A percentile compares a stretch with the other conserved stretches of the same genome.
Evolutionary conservation across 2,329 filamentous ascomycete species (phyloP).

Genomic region (Penicillium sp.): DNA sequence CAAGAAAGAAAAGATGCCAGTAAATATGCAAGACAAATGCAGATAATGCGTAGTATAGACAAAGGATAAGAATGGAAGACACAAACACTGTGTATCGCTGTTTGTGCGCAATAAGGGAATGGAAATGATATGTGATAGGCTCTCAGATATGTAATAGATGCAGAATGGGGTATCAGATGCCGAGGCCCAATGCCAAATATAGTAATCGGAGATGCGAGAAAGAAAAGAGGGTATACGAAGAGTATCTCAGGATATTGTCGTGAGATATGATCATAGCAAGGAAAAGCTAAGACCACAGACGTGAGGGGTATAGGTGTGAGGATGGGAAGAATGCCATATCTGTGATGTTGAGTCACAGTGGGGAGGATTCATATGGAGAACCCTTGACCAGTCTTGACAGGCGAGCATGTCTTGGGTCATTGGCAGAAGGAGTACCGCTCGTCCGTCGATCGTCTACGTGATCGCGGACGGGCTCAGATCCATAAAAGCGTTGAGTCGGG

Average conservation of each 20-base stretch:
- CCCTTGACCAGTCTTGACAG: conserved; percentile 18
- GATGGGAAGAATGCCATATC: background rate
- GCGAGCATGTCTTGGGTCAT: conserved; percentile 1
- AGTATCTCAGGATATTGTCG: conserved; percentile 6
- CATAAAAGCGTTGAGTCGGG: conserved; percentile 18
- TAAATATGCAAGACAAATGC: background rate
- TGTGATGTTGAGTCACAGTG: background rate
- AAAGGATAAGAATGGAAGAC: background rate
- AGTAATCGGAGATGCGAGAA: background rate
- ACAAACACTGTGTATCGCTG: background rate
- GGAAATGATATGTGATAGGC: background rate
- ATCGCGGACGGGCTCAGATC: conserved; percentile 16
- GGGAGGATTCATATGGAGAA: background rate
- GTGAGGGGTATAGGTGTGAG: background rate
- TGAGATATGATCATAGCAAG: background rate
- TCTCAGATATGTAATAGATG: conserved; percentile 2
- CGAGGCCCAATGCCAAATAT: conserved; percentile 1
- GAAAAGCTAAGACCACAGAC: background rate
- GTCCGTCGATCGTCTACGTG: conserved; percentile 16
- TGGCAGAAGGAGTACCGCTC: background rate
- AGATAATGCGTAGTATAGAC: background rate
- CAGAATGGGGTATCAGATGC: conserved; percentile 1
- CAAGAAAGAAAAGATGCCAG: background rate
- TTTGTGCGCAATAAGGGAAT: background rate
- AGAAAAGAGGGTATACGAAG: background rate